Conservation (phyloP, 2,329 filamentous ascomycete genomes). For the Clarireedia paspali region DNA sequence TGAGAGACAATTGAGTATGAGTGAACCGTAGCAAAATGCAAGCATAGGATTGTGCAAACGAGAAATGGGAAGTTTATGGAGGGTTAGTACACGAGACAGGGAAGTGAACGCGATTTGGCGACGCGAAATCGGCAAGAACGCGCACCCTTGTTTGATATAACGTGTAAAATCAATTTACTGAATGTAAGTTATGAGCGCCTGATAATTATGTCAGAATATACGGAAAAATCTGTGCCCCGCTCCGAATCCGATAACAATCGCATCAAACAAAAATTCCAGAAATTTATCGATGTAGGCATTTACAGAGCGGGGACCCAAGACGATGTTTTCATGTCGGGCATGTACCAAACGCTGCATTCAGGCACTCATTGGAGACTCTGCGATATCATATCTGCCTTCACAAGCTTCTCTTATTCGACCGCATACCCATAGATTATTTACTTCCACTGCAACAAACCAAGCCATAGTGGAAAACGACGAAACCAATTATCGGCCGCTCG, state of each 20-base stretch:
- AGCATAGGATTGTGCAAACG: background rate
- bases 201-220: background rate
- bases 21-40: background rate
- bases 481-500: background rate
- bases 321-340: constrained; percentile 25
- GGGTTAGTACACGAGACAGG: background rate
- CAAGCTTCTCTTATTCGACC: background rate
- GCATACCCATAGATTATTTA: background rate
- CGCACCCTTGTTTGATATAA: constrained; percentile 14
- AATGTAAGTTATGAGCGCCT: background rate
- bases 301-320: background rate
- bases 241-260: background rate
- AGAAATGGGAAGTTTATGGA: background rate
- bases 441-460: background rate
- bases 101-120: background rate
- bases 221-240: background rate
- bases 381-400: constrained; percentile 8
- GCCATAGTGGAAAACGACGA: background rate
- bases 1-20: background rate
- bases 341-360: constrained; percentile 26
- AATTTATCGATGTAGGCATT: background rate
- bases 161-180: background rate
- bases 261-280: background rate
- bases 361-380: constrained; percentile 20
- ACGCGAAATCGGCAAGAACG: constrained; percentile 2